Evolutionary conservation across 495 filamentous ascomycete genomes (phyloP).

Genomic region (Annulohypoxylon stygium): DNA sequence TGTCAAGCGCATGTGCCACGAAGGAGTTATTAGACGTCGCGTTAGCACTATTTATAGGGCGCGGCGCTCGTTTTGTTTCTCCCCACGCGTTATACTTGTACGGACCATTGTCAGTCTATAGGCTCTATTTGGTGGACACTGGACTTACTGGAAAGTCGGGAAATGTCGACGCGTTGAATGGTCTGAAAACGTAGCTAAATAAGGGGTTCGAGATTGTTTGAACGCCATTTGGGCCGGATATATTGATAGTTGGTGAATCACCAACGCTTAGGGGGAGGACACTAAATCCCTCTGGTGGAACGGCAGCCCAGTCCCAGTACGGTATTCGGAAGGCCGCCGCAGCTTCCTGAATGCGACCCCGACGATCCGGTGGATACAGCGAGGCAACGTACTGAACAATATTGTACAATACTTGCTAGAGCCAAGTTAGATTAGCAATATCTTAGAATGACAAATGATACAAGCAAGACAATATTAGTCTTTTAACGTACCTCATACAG

Average conservation of each 20-base stretch:
- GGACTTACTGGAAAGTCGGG: constrained; percentile 59
- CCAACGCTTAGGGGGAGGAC: constrained; percentile 65
- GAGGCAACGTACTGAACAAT: constrained; percentile 65
- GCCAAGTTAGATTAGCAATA: constrained; percentile 19
- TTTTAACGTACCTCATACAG: constrained; percentile 70
- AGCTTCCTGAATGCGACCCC: constrained; percentile 62
- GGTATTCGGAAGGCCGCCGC: constrained; percentile 71
- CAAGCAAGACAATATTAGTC: not conserved
- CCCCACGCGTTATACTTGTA: constrained; percentile 60
- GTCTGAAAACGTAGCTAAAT: constrained; percentile 71
- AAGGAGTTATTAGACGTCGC: constrained; percentile 66
- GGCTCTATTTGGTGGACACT: not conserved
- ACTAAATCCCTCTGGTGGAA: constrained; percentile 61
- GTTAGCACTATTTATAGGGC: constrained; percentile 51
- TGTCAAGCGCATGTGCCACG: constrained; percentile 63
- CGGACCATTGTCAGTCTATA: constrained; percentile 38
- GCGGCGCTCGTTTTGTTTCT: constrained; percentile 65
- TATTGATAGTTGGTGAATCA: constrained; percentile 56
- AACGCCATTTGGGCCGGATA: constrained; percentile 66
- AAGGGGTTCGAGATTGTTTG: constrained; percentile 72
- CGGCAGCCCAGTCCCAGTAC: constrained; percentile 77
- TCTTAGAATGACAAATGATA: not conserved
- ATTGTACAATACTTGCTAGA: constrained; percentile 69
- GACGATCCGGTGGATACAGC: constrained; percentile 62
- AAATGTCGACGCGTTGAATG: constrained; percentile 62